Evolutionary conservation across 495 filamentous ascomycete species (phyloP).

Genomic region (Amniculicola lignicola): DNA sequence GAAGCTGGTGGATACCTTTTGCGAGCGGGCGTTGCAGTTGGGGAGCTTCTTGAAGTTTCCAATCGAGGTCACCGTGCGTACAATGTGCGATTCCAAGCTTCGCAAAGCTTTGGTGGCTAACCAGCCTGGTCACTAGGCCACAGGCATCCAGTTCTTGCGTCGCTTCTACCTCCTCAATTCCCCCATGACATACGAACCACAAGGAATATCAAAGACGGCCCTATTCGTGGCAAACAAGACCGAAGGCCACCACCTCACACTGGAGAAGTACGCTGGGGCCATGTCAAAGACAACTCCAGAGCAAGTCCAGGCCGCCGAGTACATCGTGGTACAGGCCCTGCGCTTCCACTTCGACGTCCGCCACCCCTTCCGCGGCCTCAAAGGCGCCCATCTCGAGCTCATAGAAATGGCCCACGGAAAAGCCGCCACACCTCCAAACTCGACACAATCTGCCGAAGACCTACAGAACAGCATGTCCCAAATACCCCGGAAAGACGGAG

Average conservation of each 20-base stretch:
- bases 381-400: slow-evolving; percentile 83
- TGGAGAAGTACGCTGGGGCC: slow-evolving; percentile 59
- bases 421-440: slow-evolving; percentile 43
- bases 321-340: slow-evolving; percentile 86
- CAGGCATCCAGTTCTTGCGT: slow-evolving; percentile 84
- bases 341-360: slow-evolving; percentile 89
- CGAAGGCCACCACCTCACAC: slow-evolving; percentile 73
- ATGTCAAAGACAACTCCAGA: slow-evolving; percentile 67
- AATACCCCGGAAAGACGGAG: slow-evolving; percentile 24
- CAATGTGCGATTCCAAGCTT: too few species aligned
- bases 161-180: slow-evolving; percentile 95
- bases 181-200: slow-evolving; percentile 89
- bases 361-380: slow-evolving; percentile 83
- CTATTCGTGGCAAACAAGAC: slow-evolving; percentile 92
- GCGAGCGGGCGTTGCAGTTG: slow-evolving; percentile 45
- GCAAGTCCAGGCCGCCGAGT: slow-evolving; percentile 83
- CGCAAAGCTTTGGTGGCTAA: neutral
- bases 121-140: slow-evolving; percentile 53
- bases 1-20: slow-evolving; percentile 75
- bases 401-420: slow-evolving; percentile 58
- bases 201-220: slow-evolving; percentile 76
- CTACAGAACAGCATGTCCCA: slow-evolving; percentile 41
- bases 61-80: slow-evolving; percentile 68
- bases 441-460: slow-evolving; percentile 43
- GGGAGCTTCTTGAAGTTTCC: slow-evolving; percentile 64